phyloP scores from a whole-genome alignment of 1,284 basidiomycete species.

The Agaricales sp. region DNA sequence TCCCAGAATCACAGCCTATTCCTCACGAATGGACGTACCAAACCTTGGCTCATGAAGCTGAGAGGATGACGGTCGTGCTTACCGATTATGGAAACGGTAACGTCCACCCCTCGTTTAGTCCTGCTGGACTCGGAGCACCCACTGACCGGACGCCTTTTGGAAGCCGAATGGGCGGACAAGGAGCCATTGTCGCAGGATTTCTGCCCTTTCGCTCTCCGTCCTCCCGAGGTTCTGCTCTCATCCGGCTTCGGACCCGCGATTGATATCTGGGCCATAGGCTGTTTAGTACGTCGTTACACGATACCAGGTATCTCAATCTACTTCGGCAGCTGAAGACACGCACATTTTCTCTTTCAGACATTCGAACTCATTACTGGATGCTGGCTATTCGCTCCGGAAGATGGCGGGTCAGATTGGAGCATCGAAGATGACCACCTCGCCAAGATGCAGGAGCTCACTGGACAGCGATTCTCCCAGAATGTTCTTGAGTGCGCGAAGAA shows the following conservation, averaged over 20 bases:
- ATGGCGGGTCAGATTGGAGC: not conserved
- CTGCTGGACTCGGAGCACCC: too few species aligned
- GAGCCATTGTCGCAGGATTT: not conserved
- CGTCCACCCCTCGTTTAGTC: not conserved
- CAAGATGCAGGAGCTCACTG: conserved; percentile 1
- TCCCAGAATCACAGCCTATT: not conserved
- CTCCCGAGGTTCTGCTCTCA: not conserved
- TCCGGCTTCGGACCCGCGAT: not conserved
- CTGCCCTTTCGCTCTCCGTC: not conserved
- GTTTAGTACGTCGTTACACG: not conserved
- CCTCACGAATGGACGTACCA: not conserved
- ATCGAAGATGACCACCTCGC: conserved; percentile 1
- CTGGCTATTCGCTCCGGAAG: not conserved
- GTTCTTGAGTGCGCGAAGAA: not conserved
- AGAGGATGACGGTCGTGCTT: not conserved
- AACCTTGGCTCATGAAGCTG: not conserved
- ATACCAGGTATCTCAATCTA: not conserved
- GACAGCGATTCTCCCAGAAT: not conserved
- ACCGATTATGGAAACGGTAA: not conserved
- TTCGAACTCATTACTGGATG: not conserved
- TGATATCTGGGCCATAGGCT: conserved; percentile 1
- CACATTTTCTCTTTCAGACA: not conserved
- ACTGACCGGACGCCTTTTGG: not conserved
- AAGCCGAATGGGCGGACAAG: not conserved
- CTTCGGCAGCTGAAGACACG: not conserved